Base-by-base conservation (phyloP, 2,329 filamentous ascomycete genomes). In the Microdochium nivale region DNA sequence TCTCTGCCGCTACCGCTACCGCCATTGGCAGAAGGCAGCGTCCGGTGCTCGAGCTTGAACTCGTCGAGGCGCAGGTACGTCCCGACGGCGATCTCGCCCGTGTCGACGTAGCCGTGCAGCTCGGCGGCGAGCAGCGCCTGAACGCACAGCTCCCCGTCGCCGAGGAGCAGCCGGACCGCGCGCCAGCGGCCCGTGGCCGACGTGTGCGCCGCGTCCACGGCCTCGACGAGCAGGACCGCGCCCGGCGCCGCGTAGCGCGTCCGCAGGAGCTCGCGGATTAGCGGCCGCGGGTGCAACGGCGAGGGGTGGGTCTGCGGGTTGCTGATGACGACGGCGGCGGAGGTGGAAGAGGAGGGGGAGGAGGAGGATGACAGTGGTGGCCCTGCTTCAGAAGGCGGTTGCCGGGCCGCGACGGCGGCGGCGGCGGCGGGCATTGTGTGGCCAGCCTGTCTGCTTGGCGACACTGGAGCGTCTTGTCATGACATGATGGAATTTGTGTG, bases 71-170 rank as follows among this genome's bases (percentile, higher is more conserved):
- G 69, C 23, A 81, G 69, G 56, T 78, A 79, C 43, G 70, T 71
- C 1, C 78, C 78, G 11, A 74, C 65, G 3, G 63, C 64, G 33
- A 81, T 57, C n/a, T 72, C 68, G 2, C 69, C 71, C 1, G 59
- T 60, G 40, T 77, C 70, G 9, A 79, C 66, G n/a, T 77, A 70
- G 3, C 69, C 67, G 49, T 80, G 76, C 63, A 76, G 68, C 47
- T 70, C 69, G 1, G 69, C 63, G 7, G 64, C 62, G 43, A 80
- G 60, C 8, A 81, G 61, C 0, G 76, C 76, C 59, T 81, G 78
- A n/a, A 81, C 69, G 55, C 75, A 80, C 3, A 79, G 60, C 57
- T 74, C 67, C 1, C 78, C 77, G 55, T 81, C 78, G 35, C 77
- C 74, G 0, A 81, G 69, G 0, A 80, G 51, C 11, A 81, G 56